Conservation (phyloP, 805 yeast species). For the Priceomyces haplophilus region DNA sequence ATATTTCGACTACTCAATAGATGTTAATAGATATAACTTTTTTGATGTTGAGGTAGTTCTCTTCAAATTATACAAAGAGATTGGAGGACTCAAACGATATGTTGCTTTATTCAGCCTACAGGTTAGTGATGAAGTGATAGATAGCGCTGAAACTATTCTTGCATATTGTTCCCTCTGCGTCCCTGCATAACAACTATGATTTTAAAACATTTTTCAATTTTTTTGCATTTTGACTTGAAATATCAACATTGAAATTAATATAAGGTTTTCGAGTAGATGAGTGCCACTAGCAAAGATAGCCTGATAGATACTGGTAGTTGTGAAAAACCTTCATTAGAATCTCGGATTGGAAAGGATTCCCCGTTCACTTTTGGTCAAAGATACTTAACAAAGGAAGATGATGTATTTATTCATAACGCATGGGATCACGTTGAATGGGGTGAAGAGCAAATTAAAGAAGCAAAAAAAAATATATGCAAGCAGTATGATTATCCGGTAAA, state of each 20-base stretch:
- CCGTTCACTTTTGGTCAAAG: constrained; percentile 95
- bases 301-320: not conserved
- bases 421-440: constrained; percentile 99
- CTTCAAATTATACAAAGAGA: no score
- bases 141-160: no score
- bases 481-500: constrained; percentile 84
- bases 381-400: constrained; percentile 62
- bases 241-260: no score
- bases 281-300: not conserved
- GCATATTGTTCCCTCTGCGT: no score
- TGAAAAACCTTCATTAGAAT: constrained; percentile 37
- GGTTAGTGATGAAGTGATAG: no score
- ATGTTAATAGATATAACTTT: not conserved
- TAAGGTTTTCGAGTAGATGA: not conserved
- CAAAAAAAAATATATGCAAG: constrained; percentile 66
- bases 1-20: not conserved
- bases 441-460: constrained; percentile 75
- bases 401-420: constrained; percentile 91
- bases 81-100: no score
- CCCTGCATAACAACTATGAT: no score
- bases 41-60: no score
- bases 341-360: constrained; percentile 75
- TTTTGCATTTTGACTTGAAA: no score
- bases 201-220: no score
- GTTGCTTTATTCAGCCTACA: no score